Conservation (phyloP, 768 basidiomycete species). For the Lentinula boryana region DNA sequence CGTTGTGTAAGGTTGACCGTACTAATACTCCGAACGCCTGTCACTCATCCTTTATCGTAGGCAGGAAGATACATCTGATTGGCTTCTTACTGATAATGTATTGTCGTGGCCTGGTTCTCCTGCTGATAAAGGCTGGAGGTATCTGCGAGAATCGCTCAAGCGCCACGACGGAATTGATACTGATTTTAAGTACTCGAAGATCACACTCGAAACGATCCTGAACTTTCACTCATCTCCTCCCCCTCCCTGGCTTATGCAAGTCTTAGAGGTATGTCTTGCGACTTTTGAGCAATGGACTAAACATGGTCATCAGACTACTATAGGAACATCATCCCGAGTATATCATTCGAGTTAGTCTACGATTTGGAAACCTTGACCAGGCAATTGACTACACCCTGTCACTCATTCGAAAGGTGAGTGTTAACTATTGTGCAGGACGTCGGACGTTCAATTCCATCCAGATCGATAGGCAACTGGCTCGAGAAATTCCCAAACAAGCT, state of each 20-base stretch:
- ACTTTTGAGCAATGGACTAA: background rate
- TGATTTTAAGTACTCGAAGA: slow-evolving; percentile 72
- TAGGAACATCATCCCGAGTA: slow-evolving; percentile 77
- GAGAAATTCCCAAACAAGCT: slow-evolving; percentile 46
- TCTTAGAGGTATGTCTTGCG: slow-evolving; percentile 51
- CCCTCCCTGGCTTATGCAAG: slow-evolving; percentile 75
- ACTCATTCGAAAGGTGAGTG: slow-evolving; percentile 63
- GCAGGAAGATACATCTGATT: slow-evolving; percentile 66
- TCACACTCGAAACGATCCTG: slow-evolving; percentile 71
- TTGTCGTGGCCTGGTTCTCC: slow-evolving; percentile 80
- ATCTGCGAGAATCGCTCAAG: slow-evolving; percentile 74
- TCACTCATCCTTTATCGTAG: slow-evolving; percentile 29
- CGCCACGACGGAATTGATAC: slow-evolving; percentile 70
- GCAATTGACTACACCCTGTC: slow-evolving; percentile 71
- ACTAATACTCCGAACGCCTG: background rate
- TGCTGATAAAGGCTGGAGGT: slow-evolving; percentile 81
- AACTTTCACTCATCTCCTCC: slow-evolving; percentile 55
- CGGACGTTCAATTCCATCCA: slow-evolving; percentile 17
- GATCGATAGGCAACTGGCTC: slow-evolving; percentile 49
- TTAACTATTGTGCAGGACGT: background rate
- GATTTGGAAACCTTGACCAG: slow-evolving; percentile 72
- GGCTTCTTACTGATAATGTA: slow-evolving; percentile 79
- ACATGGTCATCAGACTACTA: background rate
- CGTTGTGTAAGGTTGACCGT: slow-evolving; percentile 39
- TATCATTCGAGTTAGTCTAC: slow-evolving; percentile 72